Evolutionary conservation across 768 basidiomycete species (phyloP), one percentile per base, ranked within the genome.

Genomic region (Boletales sp.): DNA sequence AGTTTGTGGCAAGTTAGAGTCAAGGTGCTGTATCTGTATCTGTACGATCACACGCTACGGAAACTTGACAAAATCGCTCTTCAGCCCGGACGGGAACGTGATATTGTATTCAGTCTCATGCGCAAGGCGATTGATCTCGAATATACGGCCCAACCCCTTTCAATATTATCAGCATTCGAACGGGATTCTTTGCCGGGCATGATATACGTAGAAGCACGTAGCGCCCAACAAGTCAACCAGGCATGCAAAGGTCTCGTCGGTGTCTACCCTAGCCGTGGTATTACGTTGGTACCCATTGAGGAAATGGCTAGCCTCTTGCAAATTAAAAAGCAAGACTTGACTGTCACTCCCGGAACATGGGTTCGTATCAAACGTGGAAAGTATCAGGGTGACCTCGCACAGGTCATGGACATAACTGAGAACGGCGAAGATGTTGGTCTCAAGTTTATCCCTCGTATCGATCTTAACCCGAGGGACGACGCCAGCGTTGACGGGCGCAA

Each of bases 301-400:
- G 96, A 99, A 74, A 98, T 98, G 94, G 92, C 96, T 15, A 91
- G 90, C 52, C 74, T 98, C 34, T 77, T 98, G 57, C 90, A 91
- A 64, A 96, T 96, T 62, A 97, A 94, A 75, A 94, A 94, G 72
- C 88, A 94, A 64, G 91, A 94, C 55, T 71, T 86, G 41, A 87
- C 87, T 0, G 80, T 97, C 37, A 81, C 81, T 15, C 84, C 85
- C 0, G 93, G 92, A 17, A 89, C 83, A 58, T 99, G 96, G 96
- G 93, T 98, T 8, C 90, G 96, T 44, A 84, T 98, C 64, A 86
- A 84, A 61, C 84, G 94, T 35, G 95, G 95, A 40, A 94, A 89
- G 63, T 96, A 99, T 64, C 79, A 87, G 38, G 92, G 93, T 14
- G 96, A 99, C 68, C 74, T 99, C 43, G 96, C 96, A 1, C 94